Conservation (phyloP, 202 grass and related monocot species). For the Carex sylvatica region DNA sequence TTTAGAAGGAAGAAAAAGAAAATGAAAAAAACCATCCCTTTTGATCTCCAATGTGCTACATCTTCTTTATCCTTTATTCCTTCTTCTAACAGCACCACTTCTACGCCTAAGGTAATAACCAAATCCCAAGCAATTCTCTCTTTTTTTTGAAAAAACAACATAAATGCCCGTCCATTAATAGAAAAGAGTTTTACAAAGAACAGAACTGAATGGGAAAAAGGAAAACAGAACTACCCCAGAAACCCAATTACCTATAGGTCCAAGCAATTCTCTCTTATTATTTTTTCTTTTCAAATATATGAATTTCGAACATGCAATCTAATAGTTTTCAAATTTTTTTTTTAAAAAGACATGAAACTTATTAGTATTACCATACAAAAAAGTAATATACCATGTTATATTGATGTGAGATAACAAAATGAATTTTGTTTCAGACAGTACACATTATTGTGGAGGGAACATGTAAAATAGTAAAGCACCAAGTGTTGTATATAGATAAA, state of each 20-base stretch:
- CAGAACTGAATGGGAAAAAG: too few species aligned
- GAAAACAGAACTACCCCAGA: too few species aligned
- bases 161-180: too few species aligned
- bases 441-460: background rate
- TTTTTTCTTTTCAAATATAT: too few species aligned
- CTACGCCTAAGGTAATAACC: conserved; percentile 18
- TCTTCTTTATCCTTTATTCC: conserved; percentile 18
- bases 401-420: background rate
- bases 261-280: too few species aligned
- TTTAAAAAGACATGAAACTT: too few species aligned
- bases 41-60: conserved; percentile 22
- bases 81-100: conserved; percentile 5
- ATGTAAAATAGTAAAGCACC: background rate
- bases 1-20: conserved; percentile 25
- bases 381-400: background rate
- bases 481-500: background rate
- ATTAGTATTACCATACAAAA: background rate
- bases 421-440: background rate
- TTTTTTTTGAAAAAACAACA: too few species aligned
- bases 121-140: background rate
- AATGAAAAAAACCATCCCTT: conserved; percentile 15
- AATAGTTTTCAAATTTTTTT: background rate
- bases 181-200: too few species aligned
- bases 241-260: too few species aligned
- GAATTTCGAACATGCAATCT: background rate